Evolutionary conservation across 2,329 filamentous ascomycete genomes (phyloP).

Genomic region (Bipolaris zeicola): DNA sequence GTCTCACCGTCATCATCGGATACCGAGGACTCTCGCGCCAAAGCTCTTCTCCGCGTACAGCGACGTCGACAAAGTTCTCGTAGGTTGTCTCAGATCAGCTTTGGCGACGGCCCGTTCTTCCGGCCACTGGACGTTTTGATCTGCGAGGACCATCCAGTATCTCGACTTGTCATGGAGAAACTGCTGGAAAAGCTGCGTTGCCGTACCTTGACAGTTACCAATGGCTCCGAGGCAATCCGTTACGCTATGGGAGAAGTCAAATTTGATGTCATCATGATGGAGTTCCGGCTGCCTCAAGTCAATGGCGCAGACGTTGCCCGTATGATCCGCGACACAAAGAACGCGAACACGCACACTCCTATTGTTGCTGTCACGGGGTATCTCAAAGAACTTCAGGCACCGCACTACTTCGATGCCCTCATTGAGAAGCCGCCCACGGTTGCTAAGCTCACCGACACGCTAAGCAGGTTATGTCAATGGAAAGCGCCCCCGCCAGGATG

Average conservation of each 20-base stretch:
- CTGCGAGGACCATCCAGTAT: constrained; percentile 97
- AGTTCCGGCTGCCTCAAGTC: constrained; percentile 93
- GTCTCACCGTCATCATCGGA: constrained; percentile 97
- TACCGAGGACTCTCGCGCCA: constrained; percentile 92
- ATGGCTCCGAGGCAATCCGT: constrained; percentile 87
- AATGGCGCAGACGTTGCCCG: constrained; percentile 94
- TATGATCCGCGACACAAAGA: constrained; percentile 97
- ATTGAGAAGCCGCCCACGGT: constrained; percentile 97
- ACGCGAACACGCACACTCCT: constrained; percentile 90
- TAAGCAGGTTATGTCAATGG: constrained; percentile 91
- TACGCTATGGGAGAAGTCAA: constrained; percentile 97
- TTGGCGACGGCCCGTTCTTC: constrained; percentile 84
- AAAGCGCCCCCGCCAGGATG: constrained; percentile 73
- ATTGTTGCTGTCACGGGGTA: constrained; percentile 98
- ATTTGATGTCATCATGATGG: constrained; percentile 98
- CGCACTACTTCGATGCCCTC: constrained; percentile 92
- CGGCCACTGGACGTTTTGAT: constrained; percentile 92
- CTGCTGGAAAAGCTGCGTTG: constrained; percentile 93
- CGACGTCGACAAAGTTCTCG: constrained; percentile 94
- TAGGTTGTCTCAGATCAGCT: constrained; percentile 86
- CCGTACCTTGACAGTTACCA: constrained; percentile 88
- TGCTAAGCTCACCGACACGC: constrained; percentile 85
- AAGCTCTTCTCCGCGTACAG: constrained; percentile 88
- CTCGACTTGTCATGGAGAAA: constrained; percentile 98
- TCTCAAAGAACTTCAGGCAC: constrained; percentile 92